These are phyloP conservation scores for Beta corolliflora DNA, from an alignment of 179 eudicot genomes.

Conservation along the genomic window DNA sequence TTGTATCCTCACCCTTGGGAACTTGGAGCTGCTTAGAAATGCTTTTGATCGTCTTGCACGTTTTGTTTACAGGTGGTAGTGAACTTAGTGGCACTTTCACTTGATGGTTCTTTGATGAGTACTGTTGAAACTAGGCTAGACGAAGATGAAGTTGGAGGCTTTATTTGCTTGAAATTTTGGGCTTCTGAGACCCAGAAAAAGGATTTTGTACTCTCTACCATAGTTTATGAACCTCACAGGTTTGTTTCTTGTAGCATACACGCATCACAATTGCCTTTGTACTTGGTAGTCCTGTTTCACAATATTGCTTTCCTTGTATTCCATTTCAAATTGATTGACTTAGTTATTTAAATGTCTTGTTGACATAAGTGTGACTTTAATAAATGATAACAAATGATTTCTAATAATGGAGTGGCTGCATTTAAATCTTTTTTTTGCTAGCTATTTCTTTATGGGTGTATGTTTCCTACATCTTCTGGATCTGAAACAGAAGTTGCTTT, in stretches of 20 bases:
- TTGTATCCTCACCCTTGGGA: neutral
- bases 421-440: too few species aligned
- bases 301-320: neutral
- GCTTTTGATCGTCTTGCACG: conserved; percentile 12
- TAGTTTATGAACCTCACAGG: conserved; percentile 98
- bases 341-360: neutral
- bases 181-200: conserved; percentile 56
- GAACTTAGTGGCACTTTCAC: conserved; percentile 69
- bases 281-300: neutral
- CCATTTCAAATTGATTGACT: neutral
- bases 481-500: neutral
- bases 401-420: too few species aligned
- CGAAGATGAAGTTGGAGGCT: conserved; percentile 94
- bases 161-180: conserved; percentile 87
- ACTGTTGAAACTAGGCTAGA: conserved; percentile 84
- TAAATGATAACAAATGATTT: neutral
- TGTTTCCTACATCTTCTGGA: neutral
- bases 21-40: neutral
- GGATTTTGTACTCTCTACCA: conserved; percentile 74
- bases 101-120: conserved; percentile 77
- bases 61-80: conserved; percentile 63
- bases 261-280: neutral
- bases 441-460: neutral
- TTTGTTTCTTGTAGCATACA: conserved; percentile 29
- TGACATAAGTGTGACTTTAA: neutral